Base-by-base conservation (phyloP, 768 basidiomycete genomes). In the Mrakia gelida region DNA sequence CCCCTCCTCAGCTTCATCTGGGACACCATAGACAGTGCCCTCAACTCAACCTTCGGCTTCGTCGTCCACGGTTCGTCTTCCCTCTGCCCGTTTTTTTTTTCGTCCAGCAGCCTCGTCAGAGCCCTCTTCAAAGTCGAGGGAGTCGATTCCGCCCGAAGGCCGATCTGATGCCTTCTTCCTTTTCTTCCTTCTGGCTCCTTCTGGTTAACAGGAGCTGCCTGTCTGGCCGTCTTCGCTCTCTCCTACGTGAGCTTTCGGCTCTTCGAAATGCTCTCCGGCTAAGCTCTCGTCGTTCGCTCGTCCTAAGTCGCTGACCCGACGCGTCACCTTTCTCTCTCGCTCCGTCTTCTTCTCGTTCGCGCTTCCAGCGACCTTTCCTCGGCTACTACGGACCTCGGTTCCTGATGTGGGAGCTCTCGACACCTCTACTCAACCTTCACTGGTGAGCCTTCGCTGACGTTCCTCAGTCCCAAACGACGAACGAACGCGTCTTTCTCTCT, bases 391-490 rank as follows among this genome's bases (percentile, higher is more conserved):
- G 62, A 1, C 43, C 61, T 38, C 61, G 74, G 2, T 75, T 75
- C 62, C 63, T 75, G 43, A 45, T 75, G 74, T 75, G 74, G 74
- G 74, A 75, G 43, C 62, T 75, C 30, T 75, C 74, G 3, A 75
- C 74, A 28, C 74, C 74, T 38, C 45, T 75, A 6, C 62, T 75
- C 3, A 75, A 75, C 43, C 10, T 68, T 5, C 74, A 75, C 49
- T 75, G 74, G 74, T 75, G 7, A n/a, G 41, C 28, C 18, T 21
- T 52, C 49, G 7, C 45, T 49, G 7, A 2, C 15, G n/a, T n/a
- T 49, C 45, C 45, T 49, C 45, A 2, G 5, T 38, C 45, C 45
- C 2, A 13, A 2, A 10, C 45, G 45, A 45, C 45, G 45, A 45
- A 45, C 15, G 45, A 26, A 21, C 34, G 41, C 43, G 16, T 30